A percentile compares a stretch with the other conserved stretches of the same genome.
Conservation (phyloP, 75 land plant species). For the Cupressus sempervirens region DNA sequence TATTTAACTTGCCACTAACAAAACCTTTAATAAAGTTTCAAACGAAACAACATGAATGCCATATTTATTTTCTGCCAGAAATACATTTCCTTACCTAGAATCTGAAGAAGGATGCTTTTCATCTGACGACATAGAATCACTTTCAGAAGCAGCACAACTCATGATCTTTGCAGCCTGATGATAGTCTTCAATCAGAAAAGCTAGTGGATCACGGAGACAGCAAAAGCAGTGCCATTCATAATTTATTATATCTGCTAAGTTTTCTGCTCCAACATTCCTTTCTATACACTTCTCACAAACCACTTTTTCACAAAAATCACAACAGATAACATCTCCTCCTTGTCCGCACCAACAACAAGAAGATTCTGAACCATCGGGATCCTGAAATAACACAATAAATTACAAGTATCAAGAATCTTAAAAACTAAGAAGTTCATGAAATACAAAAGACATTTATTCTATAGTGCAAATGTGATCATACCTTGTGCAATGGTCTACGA, state of each 20-base stretch:
- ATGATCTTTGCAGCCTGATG: not conserved
- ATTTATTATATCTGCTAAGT: constrained; percentile 22
- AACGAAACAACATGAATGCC: not conserved
- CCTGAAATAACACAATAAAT: constrained; percentile 38
- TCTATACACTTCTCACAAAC: constrained; percentile 64
- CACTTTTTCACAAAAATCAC: constrained; percentile 65
- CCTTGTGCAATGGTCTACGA: constrained; percentile 49
- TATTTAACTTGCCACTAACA: not conserved
- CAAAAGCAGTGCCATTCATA: constrained; percentile 67
- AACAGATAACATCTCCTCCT: constrained; percentile 49
- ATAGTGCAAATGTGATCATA: constrained; percentile 5
- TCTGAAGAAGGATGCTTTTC: not conserved
- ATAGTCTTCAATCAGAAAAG: not conserved
- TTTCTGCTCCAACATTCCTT: constrained; percentile 57
- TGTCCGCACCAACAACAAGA: constrained; percentile 90
- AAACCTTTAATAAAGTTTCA: not conserved
- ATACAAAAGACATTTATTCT: not conserved
- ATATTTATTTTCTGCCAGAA: not conserved
- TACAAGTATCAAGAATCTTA: not conserved
- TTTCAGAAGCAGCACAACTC: not conserved
- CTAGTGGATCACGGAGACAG: constrained; percentile 34
- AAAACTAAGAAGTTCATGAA: not conserved
- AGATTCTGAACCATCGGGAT: constrained; percentile 66
- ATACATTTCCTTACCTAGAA: constrained; percentile 3
- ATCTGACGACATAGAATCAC: not conserved